These are phyloP conservation scores for Yamadazyma olivae DNA, from an alignment of 805 yeast genomes.

Conservation along the genomic window DNA sequence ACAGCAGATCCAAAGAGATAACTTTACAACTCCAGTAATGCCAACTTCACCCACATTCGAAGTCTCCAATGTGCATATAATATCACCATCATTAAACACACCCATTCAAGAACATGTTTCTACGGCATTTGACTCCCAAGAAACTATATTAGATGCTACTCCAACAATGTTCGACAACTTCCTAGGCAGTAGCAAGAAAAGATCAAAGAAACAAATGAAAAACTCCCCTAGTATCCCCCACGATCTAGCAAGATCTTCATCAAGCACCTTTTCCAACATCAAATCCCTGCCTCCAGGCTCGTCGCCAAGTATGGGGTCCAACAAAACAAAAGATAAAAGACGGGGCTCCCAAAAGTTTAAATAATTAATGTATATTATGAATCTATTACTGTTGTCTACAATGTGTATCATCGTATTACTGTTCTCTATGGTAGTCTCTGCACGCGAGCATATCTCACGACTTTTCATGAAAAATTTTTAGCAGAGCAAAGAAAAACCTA, in stretches of 20 bases:
- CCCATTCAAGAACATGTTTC: constrained; percentile 9
- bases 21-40: constrained; percentile 21
- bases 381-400: too few relatives aligned
- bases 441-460: too few relatives aligned
- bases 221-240: constrained; percentile 14
- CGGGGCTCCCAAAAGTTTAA: constrained; percentile 19
- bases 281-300: constrained; percentile 7
- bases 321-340: constrained; percentile 15
- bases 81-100: constrained; percentile 14
- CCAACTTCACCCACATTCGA: constrained; percentile 21
- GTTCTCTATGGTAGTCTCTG: too few relatives aligned
- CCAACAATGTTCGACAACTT: constrained; percentile 24
- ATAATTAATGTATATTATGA: constrained; percentile 7
- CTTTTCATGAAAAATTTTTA: constrained; percentile 1
- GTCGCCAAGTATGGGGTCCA: constrained; percentile 1
- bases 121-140: constrained; percentile 4
- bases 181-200: constrained; percentile 24
- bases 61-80: constrained; percentile 5
- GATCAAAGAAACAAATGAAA: constrained; percentile 12
- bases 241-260: constrained; percentile 3
- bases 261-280: background rate
- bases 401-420: too few relatives aligned
- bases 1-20: constrained; percentile 12
- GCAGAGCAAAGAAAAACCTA: background rate
- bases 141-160: constrained; percentile 1